Evolutionary conservation across 2,329 filamentous ascomycete genomes (phyloP).

Genomic region (Rhynchosporium secalis): DNA sequence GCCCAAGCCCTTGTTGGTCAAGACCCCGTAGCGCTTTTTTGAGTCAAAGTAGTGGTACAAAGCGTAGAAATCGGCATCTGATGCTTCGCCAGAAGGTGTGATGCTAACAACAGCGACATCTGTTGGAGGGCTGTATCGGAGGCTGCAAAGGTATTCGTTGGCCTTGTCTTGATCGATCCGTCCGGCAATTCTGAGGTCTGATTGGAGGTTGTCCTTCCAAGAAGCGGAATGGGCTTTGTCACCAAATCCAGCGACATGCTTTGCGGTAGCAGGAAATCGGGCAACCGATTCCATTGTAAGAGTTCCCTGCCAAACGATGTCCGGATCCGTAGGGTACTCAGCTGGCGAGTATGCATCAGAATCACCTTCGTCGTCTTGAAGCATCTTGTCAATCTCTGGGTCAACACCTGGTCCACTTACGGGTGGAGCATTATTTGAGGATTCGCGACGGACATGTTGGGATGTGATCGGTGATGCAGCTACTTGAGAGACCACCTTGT

Average conservation of each 20-base stretch:
- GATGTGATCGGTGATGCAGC: constrained; percentile 62
- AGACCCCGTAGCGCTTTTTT: constrained; percentile 83
- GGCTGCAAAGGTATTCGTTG: constrained; percentile 85
- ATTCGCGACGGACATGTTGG: constrained; percentile 48
- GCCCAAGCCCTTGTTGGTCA: constrained; percentile 71
- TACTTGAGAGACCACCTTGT: constrained; percentile 81
- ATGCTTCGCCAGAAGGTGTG: constrained; percentile 60
- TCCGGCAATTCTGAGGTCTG: constrained; percentile 69
- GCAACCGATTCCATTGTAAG: constrained; percentile 76
- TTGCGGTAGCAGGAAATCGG: constrained; percentile 74
- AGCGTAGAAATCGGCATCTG: constrained; percentile 64
- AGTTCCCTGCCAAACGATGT: constrained; percentile 75
- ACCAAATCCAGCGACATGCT: constrained; percentile 82
- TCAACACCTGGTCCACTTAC: constrained; percentile 67
- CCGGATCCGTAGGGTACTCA: constrained; percentile 68
- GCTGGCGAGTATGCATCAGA: constrained; percentile 83
- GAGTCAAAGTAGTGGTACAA: constrained; percentile 86
- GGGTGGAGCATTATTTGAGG: constrained; percentile 44
- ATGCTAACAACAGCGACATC: constrained; percentile 83
- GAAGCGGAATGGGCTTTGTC: constrained; percentile 49
- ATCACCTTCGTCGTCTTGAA: constrained; percentile 77
- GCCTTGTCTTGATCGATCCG: constrained; percentile 81
- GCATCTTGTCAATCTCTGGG: constrained; percentile 83
- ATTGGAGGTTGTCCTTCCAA: constrained; percentile 76
- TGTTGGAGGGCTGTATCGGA: constrained; percentile 78